Base-by-base conservation (phyloP, 495 filamentous ascomycete genomes). In the Cladorrhinum samala region DNA sequence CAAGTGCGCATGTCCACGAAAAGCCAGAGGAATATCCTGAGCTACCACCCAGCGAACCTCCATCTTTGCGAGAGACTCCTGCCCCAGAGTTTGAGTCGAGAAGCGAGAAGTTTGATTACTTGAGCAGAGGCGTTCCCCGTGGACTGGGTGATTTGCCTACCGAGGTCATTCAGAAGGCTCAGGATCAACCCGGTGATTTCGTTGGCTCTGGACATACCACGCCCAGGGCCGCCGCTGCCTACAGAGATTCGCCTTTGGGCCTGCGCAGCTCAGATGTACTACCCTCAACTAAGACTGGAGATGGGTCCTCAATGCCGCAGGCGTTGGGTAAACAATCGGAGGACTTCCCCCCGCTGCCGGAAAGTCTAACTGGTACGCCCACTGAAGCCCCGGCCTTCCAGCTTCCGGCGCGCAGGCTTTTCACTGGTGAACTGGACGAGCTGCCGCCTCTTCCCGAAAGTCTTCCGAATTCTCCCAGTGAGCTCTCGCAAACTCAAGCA, bases 201-300 rank as follows among this genome's bases (percentile, higher is more conserved):
- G 57, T 70, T 4, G 67, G 59, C 6, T 68, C 63, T 1, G 46
- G 67, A 16, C 65, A 72, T 55, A 64, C 62, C 3, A 72, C 69
- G 38, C 67, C 71, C n/a, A 65, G 58, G 51, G 67, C 65, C 16
- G 38, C 36, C 52, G 33, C 18, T 39, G n/a, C n/a, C n/a, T n/a
- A n/a, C n/a, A n/a, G n/a, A n/a, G n/a, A n/a, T n/a, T n/a, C n/a
- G n/a, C n/a, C n/a, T n/a, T n/a, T n/a, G n/a, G n/a, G n/a, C n/a
- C n/a, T n/a, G n/a, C n/a, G n/a, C n/a, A n/a, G n/a, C n/a, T n/a
- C n/a, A n/a, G n/a, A n/a, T n/a, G n/a, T n/a, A n/a, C n/a, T n/a
- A n/a, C 27, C 27, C 11, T 33, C 27, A 11, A 11, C 27, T 11
- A 33, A 46, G n/a, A 9, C 16, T 6, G 42, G 6, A 2, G 20